Base-by-base conservation (phyloP, 1,284 basidiomycete species). In the Malassezia globosa region DNA sequence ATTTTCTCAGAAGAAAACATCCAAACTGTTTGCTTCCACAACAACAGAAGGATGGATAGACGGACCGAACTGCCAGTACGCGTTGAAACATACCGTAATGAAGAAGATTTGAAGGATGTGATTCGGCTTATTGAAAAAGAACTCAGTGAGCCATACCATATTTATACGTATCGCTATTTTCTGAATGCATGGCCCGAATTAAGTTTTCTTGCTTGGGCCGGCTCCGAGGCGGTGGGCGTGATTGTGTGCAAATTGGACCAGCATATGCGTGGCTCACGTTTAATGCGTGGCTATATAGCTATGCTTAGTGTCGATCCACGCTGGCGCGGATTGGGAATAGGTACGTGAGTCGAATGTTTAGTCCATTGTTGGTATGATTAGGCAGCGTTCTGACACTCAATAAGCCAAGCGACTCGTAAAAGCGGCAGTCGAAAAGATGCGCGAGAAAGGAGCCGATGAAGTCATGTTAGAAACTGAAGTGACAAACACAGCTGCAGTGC, bases 381-480 rank as follows among this genome's bases (percentile, higher is more conserved):
- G n/a, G n/a, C 14, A 7, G 4, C 16, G 29, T 31, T 24, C 24
- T 14, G 1, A 19, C 8, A n/a, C 45, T 36, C 18, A 38, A 11
- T 7, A 29, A 53, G 58, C 51, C 23, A 45, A 42, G 10, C 41
- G 24, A 14, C 80, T 94, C 26, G 85, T 88, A 13, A 77, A 46
- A 3, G 22, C 14, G 14, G 22, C 39, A 4, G 35, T 58, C 1
- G 37, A 37, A 1, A 41, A 19, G 6, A 54, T 58, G 56, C 19
- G 33, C 2, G 37, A 33, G 22, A 13, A 18, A 1, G 46, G 54
- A 1, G 56, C 58, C 5, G 39, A 44, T 4, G 58, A 40, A 56
- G 81, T 96, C 57, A 83, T 92, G 1, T 81, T 99, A 42, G 94
- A 99, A 75, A 99, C 94, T 1, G 94, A 99, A 74, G 87, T 79